Percentiles rank a stretch among this genome's conserved stretches.
Conservation (phyloP, 331 rosid species). For the Cydonia oblonga region DNA sequence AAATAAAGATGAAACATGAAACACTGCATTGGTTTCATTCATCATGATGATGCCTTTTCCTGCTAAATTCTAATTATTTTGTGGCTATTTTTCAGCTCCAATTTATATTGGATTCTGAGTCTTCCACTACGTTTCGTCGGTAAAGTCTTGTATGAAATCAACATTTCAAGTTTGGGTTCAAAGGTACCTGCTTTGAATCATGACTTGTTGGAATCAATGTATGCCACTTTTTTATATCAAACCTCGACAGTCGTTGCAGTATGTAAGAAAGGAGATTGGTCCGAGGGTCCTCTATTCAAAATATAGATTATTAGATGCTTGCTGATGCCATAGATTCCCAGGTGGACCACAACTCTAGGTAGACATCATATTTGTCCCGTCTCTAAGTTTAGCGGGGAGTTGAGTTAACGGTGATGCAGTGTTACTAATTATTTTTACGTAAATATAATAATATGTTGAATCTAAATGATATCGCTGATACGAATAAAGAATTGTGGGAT, state of each 20-base stretch:
- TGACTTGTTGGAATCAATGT: not conserved
- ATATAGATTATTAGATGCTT: not conserved
- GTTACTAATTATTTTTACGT: too few species aligned
- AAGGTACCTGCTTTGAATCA: not conserved
- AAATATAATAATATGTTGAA: too few species aligned
- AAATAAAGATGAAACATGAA: too few species aligned
- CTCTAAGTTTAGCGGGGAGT: not conserved
- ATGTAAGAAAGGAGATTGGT: not conserved
- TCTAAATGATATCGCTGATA: not conserved
- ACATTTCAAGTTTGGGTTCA: not conserved
- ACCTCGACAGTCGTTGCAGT: not conserved
- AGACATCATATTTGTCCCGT: too few species aligned
- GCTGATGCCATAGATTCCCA: not conserved
- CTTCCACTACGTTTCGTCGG: not conserved
- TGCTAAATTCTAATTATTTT: not conserved
- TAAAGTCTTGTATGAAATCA: not conserved
- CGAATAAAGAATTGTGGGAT: not conserved
- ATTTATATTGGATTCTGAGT: not conserved
- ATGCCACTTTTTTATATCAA: not conserved
- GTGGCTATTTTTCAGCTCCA: not conserved
- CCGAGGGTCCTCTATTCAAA: not conserved
- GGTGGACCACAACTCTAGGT: not conserved
- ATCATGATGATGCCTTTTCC: not conserved
- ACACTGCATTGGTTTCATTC: too few species aligned
- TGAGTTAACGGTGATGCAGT: accelerated